A percentile compares a stretch with the other conserved stretches of the same genome.
These are phyloP conservation scores for Tetrastigma voinierianum DNA, from an alignment of 164 flowering plant species.

Conservation along the genomic window DNA sequence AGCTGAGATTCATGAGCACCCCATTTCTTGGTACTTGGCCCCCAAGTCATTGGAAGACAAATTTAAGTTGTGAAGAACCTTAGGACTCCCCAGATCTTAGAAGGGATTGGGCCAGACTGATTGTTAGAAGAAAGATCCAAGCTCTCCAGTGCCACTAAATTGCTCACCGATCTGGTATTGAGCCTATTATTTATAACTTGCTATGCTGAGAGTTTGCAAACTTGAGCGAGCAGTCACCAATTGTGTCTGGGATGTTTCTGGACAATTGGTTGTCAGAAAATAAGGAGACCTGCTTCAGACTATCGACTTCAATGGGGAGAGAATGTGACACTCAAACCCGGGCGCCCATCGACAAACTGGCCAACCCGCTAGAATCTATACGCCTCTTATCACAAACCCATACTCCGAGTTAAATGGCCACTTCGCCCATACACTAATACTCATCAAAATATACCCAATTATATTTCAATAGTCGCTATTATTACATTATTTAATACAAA, in stretches of 20 bases:
- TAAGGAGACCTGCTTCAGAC: not conserved
- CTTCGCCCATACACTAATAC: too few relatives aligned
- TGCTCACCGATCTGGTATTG: conserved; percentile 1
- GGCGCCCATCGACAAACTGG: too few relatives aligned
- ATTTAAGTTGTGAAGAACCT: not conserved
- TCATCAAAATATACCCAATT: too few relatives aligned
- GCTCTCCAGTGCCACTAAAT: too few relatives aligned
- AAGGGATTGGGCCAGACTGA: conserved; percentile 13
- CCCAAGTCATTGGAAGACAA: conserved; percentile 8
- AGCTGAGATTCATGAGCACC: too few relatives aligned
- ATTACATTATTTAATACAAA: too few relatives aligned
- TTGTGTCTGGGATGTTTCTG: not conserved
- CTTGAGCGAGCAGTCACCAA: not conserved
- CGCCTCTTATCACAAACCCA: too few relatives aligned
- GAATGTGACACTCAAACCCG: too few relatives aligned
- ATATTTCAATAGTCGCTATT: too few relatives aligned
- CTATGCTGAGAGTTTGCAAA: conserved; percentile 3
- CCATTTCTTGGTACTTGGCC: conserved; percentile 1
- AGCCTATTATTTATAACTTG: conserved; percentile 5
- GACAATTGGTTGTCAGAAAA: conserved; percentile 7
- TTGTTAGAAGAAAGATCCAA: conserved; percentile 4
- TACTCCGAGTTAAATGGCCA: too few relatives aligned
- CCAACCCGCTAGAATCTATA: too few relatives aligned
- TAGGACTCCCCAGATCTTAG: not conserved
- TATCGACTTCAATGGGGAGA: conserved; percentile 2